Evolutionary conservation across 2,329 filamentous ascomycete species (phyloP).

Genomic region (Nemania bipapillata): DNA sequence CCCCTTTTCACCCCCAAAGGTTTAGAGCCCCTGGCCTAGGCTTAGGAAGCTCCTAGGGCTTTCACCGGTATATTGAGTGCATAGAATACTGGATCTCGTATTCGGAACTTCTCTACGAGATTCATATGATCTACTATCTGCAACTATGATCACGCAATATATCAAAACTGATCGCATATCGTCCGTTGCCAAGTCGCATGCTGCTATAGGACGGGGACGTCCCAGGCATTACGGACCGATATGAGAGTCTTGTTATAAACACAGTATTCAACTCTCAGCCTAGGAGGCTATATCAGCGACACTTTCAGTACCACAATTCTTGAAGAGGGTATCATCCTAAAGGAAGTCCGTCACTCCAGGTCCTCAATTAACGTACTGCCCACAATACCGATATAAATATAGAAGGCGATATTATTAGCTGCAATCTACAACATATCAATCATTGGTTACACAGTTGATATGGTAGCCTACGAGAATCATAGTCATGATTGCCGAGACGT

Average conservation of each 20-base stretch:
- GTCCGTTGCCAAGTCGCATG: neutral
- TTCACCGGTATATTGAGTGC: neutral
- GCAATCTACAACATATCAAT: neutral
- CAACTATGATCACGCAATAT: neutral
- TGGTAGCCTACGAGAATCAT: neutral
- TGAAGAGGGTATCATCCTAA: neutral
- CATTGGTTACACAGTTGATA: neutral
- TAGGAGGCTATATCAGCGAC: neutral
- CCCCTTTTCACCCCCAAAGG: too few relatives aligned
- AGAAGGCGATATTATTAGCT: neutral
- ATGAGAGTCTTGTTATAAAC: neutral
- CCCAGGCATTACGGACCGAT: neutral
- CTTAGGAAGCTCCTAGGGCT: neutral
- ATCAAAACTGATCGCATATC: neutral
- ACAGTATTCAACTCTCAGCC: neutral
- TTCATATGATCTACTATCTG: neutral
- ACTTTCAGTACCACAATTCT: neutral
- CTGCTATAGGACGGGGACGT: neutral
- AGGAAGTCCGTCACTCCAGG: neutral
- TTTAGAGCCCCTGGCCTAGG: neutral
- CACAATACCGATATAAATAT: neutral
- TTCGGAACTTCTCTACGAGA: neutral
- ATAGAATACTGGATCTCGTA: neutral
- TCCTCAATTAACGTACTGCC: neutral
- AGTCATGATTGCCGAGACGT: neutral